Base-by-base conservation (phyloP, 306 rosid genomes). In the Parietaria judaica region DNA sequence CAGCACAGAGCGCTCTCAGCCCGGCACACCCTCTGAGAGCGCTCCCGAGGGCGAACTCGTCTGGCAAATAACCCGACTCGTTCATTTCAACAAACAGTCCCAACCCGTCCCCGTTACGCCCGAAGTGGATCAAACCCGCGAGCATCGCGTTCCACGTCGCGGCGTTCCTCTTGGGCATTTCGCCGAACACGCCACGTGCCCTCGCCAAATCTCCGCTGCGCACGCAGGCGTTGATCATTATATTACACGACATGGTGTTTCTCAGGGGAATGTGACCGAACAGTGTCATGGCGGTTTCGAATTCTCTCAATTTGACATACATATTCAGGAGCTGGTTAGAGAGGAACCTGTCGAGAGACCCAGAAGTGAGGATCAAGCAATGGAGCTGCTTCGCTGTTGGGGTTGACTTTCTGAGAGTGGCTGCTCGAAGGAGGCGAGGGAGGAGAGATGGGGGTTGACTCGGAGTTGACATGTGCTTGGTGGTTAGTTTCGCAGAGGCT, bases 131-230 rank as follows among this genome's bases (percentile, higher is more conserved):
- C 56, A 88, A 66, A 35, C 92, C 92, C 0, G 86, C 52, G 35
- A 92, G 84, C 94, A 92, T 80, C 0, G 98, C 88, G 59, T 92
- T 88, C 90, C 86, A 92, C 0, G 94, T 86, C 0, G 98, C 95
- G 7, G 88, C 80, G 63, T 88, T 92, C 59, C 94, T 77, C 31
- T 79, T 84, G 1, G 88, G 71, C 98, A 86, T 92, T 80, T 84
- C 85, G n/a, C 84, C 83, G 64, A 92, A 92, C 74, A 86, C 14
- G 31, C 63, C 77, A 65, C 65, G 72, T 50, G 98, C 95, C 55
- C 78, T 77, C 36, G 70, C 88, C 63, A 75, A 58, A 15, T 76
- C 67, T 0, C 85, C 85, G 71, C 47, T 61, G 63, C 80, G 86
- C 67, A 86, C 70, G 46, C 66, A 77, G 1, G 77, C 83, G 31